Conservation (phyloP, 345 rosid species). For the Aegle marmelos region DNA sequence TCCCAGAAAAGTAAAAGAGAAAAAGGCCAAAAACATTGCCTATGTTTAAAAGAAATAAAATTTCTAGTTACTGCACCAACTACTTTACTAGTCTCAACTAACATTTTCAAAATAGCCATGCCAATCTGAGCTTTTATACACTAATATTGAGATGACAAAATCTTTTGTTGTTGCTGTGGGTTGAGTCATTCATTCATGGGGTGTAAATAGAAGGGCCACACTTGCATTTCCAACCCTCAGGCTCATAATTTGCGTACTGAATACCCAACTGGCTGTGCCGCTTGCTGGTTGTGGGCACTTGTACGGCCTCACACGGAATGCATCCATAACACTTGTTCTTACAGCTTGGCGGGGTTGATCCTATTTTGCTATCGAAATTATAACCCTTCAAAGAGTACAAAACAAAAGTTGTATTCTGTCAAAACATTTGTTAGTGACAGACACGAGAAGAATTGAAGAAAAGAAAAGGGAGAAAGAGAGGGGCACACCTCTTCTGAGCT, state of each 20-base stretch:
- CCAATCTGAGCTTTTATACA: neutral
- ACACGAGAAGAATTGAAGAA: conserved; percentile 2
- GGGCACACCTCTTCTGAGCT: neutral
- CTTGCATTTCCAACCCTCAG: conserved; percentile 88
- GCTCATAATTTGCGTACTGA: conserved; percentile 72
- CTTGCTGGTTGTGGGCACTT: conserved; percentile 55
- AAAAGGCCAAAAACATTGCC: neutral
- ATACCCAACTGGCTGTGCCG: conserved; percentile 31
- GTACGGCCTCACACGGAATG: conserved; percentile 70
- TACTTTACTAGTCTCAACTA: neutral
- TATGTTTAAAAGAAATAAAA: neutral
- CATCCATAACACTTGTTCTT: conserved; percentile 73
- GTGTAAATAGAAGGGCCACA: conserved; percentile 57
- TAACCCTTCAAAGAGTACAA: conserved; percentile 16
- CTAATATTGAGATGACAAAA: neutral
- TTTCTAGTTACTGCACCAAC: neutral
- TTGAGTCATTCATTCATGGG: conserved; percentile 33
- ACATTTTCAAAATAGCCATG: neutral
- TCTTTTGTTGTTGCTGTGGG: neutral
- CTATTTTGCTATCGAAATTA: conserved; percentile 36
- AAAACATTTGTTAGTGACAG: neutral
- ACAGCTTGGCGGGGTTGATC: conserved; percentile 84
- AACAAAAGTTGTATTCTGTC: neutral
- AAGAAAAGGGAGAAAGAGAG: conserved; percentile 2
- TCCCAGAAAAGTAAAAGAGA: neutral